Evolutionary conservation across 192 early-diverging fungal species (phyloP).

Genomic region (Backusella morwellensis): DNA sequence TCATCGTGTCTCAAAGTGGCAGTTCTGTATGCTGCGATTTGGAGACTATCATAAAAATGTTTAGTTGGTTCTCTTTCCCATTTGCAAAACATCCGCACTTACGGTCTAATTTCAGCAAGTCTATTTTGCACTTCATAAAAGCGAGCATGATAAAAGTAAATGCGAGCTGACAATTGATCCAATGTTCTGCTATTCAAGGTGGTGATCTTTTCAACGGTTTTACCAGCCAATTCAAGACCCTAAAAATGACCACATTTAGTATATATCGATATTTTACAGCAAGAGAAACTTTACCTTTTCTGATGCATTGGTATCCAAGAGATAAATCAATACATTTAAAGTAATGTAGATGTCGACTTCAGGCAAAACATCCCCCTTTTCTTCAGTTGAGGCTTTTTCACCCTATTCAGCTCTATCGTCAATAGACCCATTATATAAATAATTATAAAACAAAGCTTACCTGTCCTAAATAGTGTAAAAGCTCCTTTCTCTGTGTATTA

Average conservation of each 20-base stretch:
- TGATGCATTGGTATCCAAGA: constrained; percentile 75
- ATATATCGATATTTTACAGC: no score
- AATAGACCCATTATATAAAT: neutral
- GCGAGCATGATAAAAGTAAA: constrained; percentile 93
- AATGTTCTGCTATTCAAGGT: constrained; percentile 83
- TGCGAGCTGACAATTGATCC: constrained; percentile 85
- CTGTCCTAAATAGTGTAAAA: constrained; percentile 37
- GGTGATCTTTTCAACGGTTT: constrained; percentile 62
- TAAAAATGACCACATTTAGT: constrained; percentile 11
- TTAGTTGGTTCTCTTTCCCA: neutral
- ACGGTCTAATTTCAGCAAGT: constrained; percentile 76
- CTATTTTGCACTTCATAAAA: constrained; percentile 79
- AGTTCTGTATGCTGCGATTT: constrained; percentile 85
- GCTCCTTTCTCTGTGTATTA: constrained; percentile 28
- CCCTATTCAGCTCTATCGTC: neutral
- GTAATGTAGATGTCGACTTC: constrained; percentile 87
- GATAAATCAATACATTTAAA: constrained; percentile 74
- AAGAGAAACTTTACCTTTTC: constrained; percentile 52
- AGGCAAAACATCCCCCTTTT: constrained; percentile 44
- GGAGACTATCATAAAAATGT: constrained; percentile 37
- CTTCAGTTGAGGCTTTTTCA: constrained; percentile 7
- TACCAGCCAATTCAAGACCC: constrained; percentile 68
- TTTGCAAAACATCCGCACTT: constrained; percentile 15
- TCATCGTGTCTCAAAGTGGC: constrained; percentile 90
- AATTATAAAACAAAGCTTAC: constrained; percentile 10